Evolutionary conservation across 257 asterid species (phyloP).

Genomic region (Jasminum sambac): DNA sequence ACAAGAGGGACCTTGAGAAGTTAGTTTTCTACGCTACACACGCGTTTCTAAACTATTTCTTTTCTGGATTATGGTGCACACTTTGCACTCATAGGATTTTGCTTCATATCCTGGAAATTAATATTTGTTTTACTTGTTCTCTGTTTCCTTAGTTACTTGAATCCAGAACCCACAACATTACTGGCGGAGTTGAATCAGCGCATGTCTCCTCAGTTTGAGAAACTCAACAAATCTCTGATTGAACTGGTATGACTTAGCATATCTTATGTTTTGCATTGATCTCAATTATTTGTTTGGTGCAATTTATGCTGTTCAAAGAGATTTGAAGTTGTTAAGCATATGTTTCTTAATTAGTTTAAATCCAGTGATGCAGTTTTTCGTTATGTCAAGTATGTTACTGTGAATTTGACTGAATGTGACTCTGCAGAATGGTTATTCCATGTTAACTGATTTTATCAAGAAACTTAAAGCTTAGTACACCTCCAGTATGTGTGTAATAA

Average conservation of each 20-base stretch:
- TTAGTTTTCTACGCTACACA: slow-evolving; percentile 40
- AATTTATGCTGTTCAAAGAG: slow-evolving; percentile 18
- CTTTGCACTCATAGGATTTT: slow-evolving; percentile 16
- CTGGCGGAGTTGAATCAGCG: slow-evolving; percentile 81
- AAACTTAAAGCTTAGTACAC: neutral
- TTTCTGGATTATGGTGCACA: neutral
- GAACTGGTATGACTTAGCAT: slow-evolving; percentile 63
- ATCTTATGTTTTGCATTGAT: slow-evolving; percentile 9
- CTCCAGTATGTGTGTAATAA: neutral
- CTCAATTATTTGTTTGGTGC: slow-evolving; percentile 10
- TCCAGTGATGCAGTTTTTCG: no score
- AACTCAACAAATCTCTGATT: slow-evolving; percentile 79
- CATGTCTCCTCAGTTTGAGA: slow-evolving; percentile 88
- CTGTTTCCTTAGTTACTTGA: slow-evolving; percentile 57
- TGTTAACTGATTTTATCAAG: neutral
- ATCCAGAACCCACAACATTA: slow-evolving; percentile 77
- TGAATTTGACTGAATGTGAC: no score
- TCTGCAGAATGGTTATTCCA: neutral
- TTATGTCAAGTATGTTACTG: no score
- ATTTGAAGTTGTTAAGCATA: neutral
- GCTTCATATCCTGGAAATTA: slow-evolving; percentile 19
- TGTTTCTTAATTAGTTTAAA: neutral
- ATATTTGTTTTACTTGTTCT: slow-evolving; percentile 14
- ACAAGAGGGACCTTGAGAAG: slow-evolving; percentile 88
- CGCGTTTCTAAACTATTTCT: neutral